A percentile compares a stretch with the other conserved stretches of the same genome.
Evolutionary conservation across 2,329 filamentous ascomycete species (phyloP).

Genomic region (Sordariomycetes sp.): DNA sequence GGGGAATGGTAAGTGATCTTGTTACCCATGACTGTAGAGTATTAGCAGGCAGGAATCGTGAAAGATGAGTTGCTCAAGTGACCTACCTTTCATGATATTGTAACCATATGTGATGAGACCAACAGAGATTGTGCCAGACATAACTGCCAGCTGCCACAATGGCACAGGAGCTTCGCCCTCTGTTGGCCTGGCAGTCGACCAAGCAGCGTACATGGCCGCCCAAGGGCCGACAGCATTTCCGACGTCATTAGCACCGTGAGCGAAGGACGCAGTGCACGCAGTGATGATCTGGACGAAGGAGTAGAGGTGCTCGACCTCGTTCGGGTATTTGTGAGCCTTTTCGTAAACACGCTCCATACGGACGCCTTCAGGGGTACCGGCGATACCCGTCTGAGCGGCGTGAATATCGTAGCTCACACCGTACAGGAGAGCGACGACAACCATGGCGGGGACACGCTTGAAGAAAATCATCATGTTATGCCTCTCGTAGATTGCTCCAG

Average conservation of each 20-base stretch:
- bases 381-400: slow-evolving; percentile 28
- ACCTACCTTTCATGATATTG: slow-evolving; percentile 70
- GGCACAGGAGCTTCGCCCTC: slow-evolving; percentile 52
- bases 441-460: slow-evolving; percentile 37
- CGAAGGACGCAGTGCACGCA: slow-evolving; percentile 64
- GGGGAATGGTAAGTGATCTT: slow-evolving; percentile 64
- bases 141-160: slow-evolving; percentile 67
- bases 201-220: slow-evolving; percentile 62
- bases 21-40: slow-evolving; percentile 63
- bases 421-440: slow-evolving; percentile 36
- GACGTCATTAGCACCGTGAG: slow-evolving; percentile 71
- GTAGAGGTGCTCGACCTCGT: slow-evolving; percentile 62
- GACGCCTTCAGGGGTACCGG: slow-evolving; percentile 58
- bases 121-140: slow-evolving; percentile 52
- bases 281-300: slow-evolving; percentile 59
- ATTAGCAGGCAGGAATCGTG: slow-evolving; percentile 52
- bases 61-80: slow-evolving; percentile 58
- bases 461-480: slow-evolving; percentile 52
- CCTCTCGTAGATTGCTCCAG: slow-evolving; percentile 49
- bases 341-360: slow-evolving; percentile 63
- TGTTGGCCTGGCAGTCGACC: slow-evolving; percentile 32
- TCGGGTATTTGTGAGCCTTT: slow-evolving; percentile 55
- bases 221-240: slow-evolving; percentile 62
- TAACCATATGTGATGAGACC: slow-evolving; percentile 70
- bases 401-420: slow-evolving; percentile 13